Percentiles rank a stretch among this genome's conserved stretches.
Evolutionary conservation across 495 filamentous ascomycete species (phyloP).

Genomic region (Aspergillus asperescens): DNA sequence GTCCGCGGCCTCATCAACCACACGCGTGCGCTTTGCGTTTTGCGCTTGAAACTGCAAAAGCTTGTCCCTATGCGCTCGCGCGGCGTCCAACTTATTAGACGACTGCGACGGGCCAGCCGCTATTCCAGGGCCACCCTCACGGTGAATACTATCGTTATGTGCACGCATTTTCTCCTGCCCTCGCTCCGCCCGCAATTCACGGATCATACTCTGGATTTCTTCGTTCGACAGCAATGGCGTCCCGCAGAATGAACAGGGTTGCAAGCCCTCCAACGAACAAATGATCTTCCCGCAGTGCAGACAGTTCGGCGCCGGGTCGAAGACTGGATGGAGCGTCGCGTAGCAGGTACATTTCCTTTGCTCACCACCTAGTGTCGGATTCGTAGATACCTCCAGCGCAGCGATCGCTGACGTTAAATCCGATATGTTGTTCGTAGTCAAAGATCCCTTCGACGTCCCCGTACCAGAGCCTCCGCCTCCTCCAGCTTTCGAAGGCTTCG

Average conservation of each 20-base stretch:
- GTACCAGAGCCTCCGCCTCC: conserved; percentile 23
- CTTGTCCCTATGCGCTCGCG: conserved; percentile 71
- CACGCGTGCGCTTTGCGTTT: conserved; percentile 79
- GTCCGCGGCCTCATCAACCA: conserved; percentile 90
- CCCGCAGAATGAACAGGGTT: conserved; percentile 90
- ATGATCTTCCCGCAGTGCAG: conserved; percentile 93
- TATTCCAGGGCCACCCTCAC: conserved; percentile 35
- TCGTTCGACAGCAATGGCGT: conserved; percentile 61
- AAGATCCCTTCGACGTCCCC: conserved; percentile 18
- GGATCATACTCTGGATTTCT: conserved; percentile 80
- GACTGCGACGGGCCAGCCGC: conserved; percentile 30
- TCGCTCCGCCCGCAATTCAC: conserved; percentile 76
- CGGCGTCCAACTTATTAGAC: conserved; percentile 37
- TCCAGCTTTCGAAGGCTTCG: conserved; percentile 40
- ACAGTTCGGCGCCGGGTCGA: conserved; percentile 86
- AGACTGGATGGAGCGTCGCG: conserved; percentile 75
- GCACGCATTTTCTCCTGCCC: conserved; percentile 78
- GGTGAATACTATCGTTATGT: conserved; percentile 68
- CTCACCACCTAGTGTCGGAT: conserved; percentile 57
- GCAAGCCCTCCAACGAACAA: conserved; percentile 88
- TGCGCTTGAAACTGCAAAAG: conserved; percentile 80
- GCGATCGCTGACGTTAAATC: conserved; percentile 91
- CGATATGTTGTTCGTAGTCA: conserved; percentile 59
- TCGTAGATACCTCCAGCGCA: conserved; percentile 83
- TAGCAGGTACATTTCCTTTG: conserved; percentile 76